Percentiles rank a stretch among this genome's conserved stretches.
Conservation (phyloP, 441 rosid species). For the Gossypium trilobum region DNA sequence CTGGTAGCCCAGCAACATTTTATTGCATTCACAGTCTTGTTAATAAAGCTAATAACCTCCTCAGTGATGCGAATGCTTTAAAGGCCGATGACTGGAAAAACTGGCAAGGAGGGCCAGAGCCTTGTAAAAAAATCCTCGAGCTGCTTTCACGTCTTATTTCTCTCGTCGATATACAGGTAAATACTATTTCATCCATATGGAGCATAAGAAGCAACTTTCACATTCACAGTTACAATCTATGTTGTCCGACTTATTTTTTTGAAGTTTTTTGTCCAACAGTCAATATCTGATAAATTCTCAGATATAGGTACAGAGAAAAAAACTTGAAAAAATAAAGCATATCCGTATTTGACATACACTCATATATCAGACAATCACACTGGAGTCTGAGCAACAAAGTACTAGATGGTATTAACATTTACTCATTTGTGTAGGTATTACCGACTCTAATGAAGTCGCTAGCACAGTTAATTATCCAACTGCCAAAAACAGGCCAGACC, state of each 20-base stretch:
- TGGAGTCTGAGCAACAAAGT: neutral
- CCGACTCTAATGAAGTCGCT: conserved; percentile 64
- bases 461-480: conserved; percentile 47
- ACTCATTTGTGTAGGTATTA: conserved; percentile 40
- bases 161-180: conserved; percentile 78
- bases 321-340: neutral
- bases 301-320: neutral
- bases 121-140: conserved; percentile 52
- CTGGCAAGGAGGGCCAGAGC: conserved; percentile 53
- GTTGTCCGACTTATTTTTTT: neutral
- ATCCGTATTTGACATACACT: neutral
- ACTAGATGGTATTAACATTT: neutral
- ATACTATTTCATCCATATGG: neutral
- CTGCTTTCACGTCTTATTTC: conserved; percentile 69
- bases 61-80: conserved; percentile 20
- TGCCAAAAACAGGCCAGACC: conserved; percentile 63
- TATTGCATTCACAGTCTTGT: conserved; percentile 65
- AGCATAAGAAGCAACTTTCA: neutral
- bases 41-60: conserved; percentile 51
- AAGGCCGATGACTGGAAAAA: conserved; percentile 41
- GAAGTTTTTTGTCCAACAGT: neutral
- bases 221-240: neutral
- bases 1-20: conserved; percentile 80
- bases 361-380: neutral
- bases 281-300: neutral